A percentile compares a stretch with the other conserved stretches of the same genome.
phyloP scores from a whole-genome alignment of 2,329 filamentous ascomycete species.

The Penicillium sp. region DNA sequence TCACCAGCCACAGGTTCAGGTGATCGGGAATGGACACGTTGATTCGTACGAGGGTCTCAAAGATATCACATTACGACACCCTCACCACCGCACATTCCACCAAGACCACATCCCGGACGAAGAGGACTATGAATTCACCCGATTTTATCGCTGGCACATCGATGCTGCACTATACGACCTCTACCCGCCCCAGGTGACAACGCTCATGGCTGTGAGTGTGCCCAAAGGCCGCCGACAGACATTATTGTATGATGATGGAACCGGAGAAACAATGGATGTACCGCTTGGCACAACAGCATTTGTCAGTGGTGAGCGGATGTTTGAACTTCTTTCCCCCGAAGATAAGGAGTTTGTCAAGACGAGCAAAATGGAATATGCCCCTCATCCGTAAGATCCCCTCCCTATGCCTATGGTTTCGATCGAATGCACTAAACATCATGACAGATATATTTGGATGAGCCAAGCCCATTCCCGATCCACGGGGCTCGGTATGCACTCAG shows the following conservation, averaged over 20 bases:
- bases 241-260: slow-evolving; percentile 71
- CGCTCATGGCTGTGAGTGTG: slow-evolving; percentile 70
- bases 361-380: slow-evolving; percentile 70
- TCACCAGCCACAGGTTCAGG: slow-evolving; percentile 75
- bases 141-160: slow-evolving; percentile 77
- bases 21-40: slow-evolving; percentile 74
- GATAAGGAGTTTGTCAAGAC: slow-evolving; percentile 67
- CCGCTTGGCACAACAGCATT: slow-evolving; percentile 76
- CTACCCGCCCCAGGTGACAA: slow-evolving; percentile 70
- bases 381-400: slow-evolving; percentile 59
- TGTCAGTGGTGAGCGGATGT: slow-evolving; percentile 69
- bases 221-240: slow-evolving; percentile 65
- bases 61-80: slow-evolving; percentile 67
- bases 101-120: slow-evolving; percentile 60
- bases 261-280: slow-evolving; percentile 63
- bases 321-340: slow-evolving; percentile 60
- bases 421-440: background rate
- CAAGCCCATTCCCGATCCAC: slow-evolving; percentile 63
- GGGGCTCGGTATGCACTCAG: slow-evolving; percentile 69
- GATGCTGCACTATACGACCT: slow-evolving; percentile 74
- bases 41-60: slow-evolving; percentile 67
- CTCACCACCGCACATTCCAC: slow-evolving; percentile 76
- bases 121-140: slow-evolving; percentile 57
- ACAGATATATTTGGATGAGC: slow-evolving; percentile 70
- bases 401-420: background rate